These are phyloP conservation scores for Tulasnella sp. DNA, from an alignment of 768 basidiomycete genomes.

Conservation along the genomic window DNA sequence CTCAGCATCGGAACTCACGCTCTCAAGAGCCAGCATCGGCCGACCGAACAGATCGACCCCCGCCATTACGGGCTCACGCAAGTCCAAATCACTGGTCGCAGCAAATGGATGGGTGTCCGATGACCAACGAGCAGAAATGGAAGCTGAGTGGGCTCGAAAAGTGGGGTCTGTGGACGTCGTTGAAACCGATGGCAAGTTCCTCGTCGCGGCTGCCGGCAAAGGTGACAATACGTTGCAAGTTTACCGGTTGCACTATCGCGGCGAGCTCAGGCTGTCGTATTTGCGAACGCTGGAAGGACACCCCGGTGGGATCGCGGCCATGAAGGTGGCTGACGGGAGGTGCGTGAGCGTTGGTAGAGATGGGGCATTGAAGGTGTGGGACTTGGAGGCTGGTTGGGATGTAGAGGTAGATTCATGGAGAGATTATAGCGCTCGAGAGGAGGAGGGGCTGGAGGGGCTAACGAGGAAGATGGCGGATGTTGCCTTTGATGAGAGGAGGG, in stretches of 20 bases:
- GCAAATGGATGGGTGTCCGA: constrained; percentile 46
- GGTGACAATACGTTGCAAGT: constrained; percentile 45
- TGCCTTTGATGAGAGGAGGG: constrained; percentile 17
- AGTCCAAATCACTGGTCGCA: constrained; percentile 61
- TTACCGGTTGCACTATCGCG: constrained; percentile 62
- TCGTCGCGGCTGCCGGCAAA: constrained; percentile 56
- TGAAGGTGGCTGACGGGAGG: constrained; percentile 72
- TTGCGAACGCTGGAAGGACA: constrained; percentile 67
- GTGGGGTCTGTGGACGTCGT: constrained; percentile 60
- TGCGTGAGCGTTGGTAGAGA: constrained; percentile 67
- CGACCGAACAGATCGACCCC: constrained; percentile 31
- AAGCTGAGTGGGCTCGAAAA: constrained; percentile 71
- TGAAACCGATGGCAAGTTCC: constrained; percentile 82
- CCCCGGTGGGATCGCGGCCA: constrained; percentile 52
- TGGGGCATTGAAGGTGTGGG: constrained; percentile 81
- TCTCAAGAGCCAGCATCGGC: neutral
- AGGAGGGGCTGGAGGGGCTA: neutral
- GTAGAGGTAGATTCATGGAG: constrained; percentile 23
- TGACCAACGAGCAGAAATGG: neutral
- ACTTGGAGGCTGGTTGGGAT: constrained; percentile 53
- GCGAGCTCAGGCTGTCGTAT: constrained; percentile 48
- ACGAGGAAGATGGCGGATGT: neutral
- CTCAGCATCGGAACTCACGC: constrained; percentile 66
- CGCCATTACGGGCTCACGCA: constrained; percentile 51
- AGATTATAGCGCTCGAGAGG: neutral